phyloP scores from a whole-genome alignment of 352 stramenopile genomes.

The Phytophthora capsici region DNA sequence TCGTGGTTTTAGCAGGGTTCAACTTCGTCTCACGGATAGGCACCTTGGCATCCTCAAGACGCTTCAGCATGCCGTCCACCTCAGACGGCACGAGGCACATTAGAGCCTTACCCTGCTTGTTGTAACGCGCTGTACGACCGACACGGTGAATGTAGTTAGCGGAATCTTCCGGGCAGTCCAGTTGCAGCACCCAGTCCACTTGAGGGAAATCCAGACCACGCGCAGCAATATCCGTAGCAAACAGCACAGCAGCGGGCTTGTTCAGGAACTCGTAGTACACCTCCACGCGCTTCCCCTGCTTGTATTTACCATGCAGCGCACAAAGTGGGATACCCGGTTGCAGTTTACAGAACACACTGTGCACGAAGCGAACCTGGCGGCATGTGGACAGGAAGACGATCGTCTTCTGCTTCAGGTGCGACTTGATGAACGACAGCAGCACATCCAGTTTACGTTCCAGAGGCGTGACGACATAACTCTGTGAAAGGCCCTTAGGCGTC shows the following conservation, averaged over 20 bases:
- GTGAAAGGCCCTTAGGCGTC: conserved; percentile 93
- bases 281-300: conserved; percentile 97
- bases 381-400: conserved; percentile 99
- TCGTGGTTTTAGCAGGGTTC: conserved; percentile 96
- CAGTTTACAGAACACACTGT: conserved; percentile 96
- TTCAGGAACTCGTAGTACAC: conserved; percentile 99
- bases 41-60: conserved; percentile 93
- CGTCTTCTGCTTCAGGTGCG: conserved; percentile 97
- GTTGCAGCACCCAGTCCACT: conserved; percentile 99
- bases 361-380: conserved; percentile 95
- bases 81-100: conserved; percentile 94
- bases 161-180: conserved; percentile 97
- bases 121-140: conserved; percentile 96
- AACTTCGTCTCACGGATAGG: conserved; percentile 97
- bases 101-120: conserved; percentile 93
- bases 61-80: conserved; percentile 85
- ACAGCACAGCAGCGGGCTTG: conserved; percentile 93
- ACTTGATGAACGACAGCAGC: conserved; percentile 98
- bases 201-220: conserved; percentile 98
- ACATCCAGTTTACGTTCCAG: conserved; percentile 98
- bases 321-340: conserved; percentile 97
- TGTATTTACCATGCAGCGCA: conserved; percentile 99
- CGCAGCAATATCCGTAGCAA: conserved; percentile 98
- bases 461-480: conserved; percentile 96
- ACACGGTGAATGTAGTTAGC: conserved; percentile 99